phyloP scores from a whole-genome alignment of 257 asterid species.

The Capsicum rhomboideum region DNA sequence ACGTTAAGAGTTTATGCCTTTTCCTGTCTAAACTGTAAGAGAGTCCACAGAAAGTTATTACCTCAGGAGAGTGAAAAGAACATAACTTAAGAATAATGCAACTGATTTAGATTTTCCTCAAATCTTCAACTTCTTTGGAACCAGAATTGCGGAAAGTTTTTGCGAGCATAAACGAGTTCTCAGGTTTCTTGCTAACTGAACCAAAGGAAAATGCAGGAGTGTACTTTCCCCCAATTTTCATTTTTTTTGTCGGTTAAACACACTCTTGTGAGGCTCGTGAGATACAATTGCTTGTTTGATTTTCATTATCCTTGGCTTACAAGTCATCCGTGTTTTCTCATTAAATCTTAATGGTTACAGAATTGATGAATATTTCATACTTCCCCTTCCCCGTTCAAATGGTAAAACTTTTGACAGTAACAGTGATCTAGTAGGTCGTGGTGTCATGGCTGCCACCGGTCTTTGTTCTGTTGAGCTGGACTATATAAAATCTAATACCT shows the following conservation, averaged over 20 bases:
- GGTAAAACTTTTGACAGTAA: not conserved
- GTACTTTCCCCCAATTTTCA: not conserved
- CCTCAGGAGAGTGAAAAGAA: not conserved
- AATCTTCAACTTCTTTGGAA: not conserved
- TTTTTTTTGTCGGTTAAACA: not conserved
- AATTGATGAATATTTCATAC: not conserved
- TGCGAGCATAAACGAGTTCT: not conserved
- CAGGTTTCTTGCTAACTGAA: not conserved
- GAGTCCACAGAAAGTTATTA: not conserved
- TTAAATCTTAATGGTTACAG: not conserved
- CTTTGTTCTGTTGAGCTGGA: not conserved
- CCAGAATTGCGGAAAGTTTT: not conserved
- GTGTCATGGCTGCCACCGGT: not conserved
- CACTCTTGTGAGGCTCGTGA: not conserved
- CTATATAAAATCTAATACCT: not conserved
- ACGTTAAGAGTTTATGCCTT: not conserved
- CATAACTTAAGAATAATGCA: not conserved
- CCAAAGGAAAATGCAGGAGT: not conserved
- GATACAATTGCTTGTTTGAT: not conserved
- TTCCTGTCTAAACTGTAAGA: not conserved
- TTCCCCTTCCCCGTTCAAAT: not conserved
- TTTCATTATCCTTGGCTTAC: not conserved
- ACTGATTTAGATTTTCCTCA: not conserved
- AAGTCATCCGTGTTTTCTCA: not conserved
- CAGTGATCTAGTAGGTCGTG: not conserved